Base-by-base conservation (phyloP, 1,284 basidiomycete species). In the Chiua sp. region DNA sequence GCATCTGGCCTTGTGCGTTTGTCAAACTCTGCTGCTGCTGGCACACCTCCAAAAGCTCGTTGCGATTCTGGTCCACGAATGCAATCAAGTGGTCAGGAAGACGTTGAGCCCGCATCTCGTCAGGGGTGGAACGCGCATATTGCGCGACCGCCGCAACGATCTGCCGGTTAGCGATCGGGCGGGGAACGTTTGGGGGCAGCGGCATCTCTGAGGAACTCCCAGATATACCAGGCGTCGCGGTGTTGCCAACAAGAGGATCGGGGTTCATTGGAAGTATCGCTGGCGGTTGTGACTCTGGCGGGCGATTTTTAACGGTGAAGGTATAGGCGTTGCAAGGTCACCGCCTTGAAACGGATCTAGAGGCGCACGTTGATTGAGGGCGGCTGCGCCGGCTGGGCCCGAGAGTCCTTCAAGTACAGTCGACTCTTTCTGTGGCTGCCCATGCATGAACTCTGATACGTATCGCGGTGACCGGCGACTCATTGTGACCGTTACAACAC, bases 21-120 rank as follows among this genome's bases (percentile, higher is more conserved):
- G 48, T 37, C 46, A 69, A 59, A 37, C 59, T 64, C 59, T 70
- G 72, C 33, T 72, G 69, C 52, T 64, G 63, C 51, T 68, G 73
- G 35, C 62, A 70, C 54, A 65, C 39, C 57, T 58, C 73, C 32
- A 56, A 3, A 11, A 74, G 72, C 0, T 75, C 70, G 3, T 78
- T 44, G 47, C 90, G 83, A 68, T 88, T 68, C 7, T 64, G 64
- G 62, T 92, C 90, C 46, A 92, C 81, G 59, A 84, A 78, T 33
- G 72, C 60, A 57, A 92, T 87, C 54, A 85, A 70, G 44, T 78
- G 63, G 18, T 86, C 82, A 2, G 77, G 74, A n/a, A 89, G 70
- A 30, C 79, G 80, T 51, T 77, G 79, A 6, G 76, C 74, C 22
- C 83, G 83, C 62, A 92, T 78, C 35, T 90, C 84, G 8, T 77